Evolutionary conservation across 1,284 basidiomycete species (phyloP), one percentile per base, ranked within the genome.

Genomic region (Sporisorium iseilematis-ciliati): DNA sequence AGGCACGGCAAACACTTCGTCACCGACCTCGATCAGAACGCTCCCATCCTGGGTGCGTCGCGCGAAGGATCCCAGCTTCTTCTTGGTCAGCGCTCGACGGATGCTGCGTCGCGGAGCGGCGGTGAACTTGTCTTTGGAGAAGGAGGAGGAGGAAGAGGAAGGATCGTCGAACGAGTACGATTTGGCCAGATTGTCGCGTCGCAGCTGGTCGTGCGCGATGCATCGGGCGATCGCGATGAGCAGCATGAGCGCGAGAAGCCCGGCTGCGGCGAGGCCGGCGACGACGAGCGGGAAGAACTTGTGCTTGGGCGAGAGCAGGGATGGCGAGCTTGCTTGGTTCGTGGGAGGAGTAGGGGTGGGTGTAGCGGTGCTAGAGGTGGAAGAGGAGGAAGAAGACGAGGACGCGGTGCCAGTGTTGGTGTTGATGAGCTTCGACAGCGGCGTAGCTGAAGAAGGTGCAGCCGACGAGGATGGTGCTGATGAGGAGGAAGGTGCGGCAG

Each of bases 1-100:
- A 0, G 78, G 74, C 0, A 80, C 78, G 1, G 77, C 70, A 31
- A 79, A 74, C 41, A 80, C 78, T 33, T 80, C 78, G 31, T 80
- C 77, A 0, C 78, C 78, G 4, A 80, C 77, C 40, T 80, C 78
- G 55, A 80, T 71, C 14, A 80, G 38, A 3, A 80, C 78, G 16
- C 48, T 60, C 0, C 75, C 77, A 21, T 79, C 70, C 26, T 63
- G 57, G 2, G 61, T 64, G 8, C 77, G 50, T 0, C 75, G 21
- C 11, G 71, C 75, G 35, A 79, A 77, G 48, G 65, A 70, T 10
- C 75, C 74, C 6, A 80, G 51, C 45, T 76, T 73, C 35, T 62
- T 63, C 40, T 57, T 63, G 5, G 77, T 79, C 20, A 80, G 45
- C 3, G 77, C 77, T 3, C 77, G 45, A 3, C 60, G 42, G 2